Conservation (phyloP, 2,329 filamentous ascomycete genomes). For the Trichoderma citrinoviride region DNA sequence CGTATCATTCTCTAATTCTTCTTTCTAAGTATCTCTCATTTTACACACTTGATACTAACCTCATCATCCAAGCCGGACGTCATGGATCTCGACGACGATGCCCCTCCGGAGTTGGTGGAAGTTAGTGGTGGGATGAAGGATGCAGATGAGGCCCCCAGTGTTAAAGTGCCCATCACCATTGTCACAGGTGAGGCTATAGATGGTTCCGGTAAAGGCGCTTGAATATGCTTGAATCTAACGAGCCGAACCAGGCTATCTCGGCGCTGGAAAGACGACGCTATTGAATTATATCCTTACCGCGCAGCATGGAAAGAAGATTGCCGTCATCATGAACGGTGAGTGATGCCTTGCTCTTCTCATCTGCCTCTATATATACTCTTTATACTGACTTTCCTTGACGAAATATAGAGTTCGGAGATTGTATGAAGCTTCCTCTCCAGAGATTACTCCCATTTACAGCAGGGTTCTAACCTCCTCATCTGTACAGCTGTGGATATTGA, state of each 20-base stretch:
- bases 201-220: neutral
- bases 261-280: conserved; percentile 91
- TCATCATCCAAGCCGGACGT: conserved; percentile 18
- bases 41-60: neutral
- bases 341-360: neutral
- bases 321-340: conserved; percentile 87
- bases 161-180: conserved; percentile 80
- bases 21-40: neutral
- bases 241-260: conserved; percentile 70
- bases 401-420: conserved; percentile 71
- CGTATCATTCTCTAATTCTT: neutral
- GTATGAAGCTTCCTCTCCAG: conserved; percentile 47
- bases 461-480: conserved; percentile 7
- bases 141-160: conserved; percentile 49
- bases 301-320: conserved; percentile 95
- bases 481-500: conserved; percentile 84
- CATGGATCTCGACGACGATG: conserved; percentile 66
- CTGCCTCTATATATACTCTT: neutral
- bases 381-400: neutral
- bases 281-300: conserved; percentile 95
- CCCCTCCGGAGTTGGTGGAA: conserved; percentile 62
- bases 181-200: conserved; percentile 61
- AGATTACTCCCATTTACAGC: neutral
- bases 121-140: conserved; percentile 37
- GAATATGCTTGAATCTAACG: neutral